Evolutionary conservation across 2,329 filamentous ascomycete genomes (phyloP), one percentile per base, ranked within the genome.

Genomic region (Apiospora marii): DNA sequence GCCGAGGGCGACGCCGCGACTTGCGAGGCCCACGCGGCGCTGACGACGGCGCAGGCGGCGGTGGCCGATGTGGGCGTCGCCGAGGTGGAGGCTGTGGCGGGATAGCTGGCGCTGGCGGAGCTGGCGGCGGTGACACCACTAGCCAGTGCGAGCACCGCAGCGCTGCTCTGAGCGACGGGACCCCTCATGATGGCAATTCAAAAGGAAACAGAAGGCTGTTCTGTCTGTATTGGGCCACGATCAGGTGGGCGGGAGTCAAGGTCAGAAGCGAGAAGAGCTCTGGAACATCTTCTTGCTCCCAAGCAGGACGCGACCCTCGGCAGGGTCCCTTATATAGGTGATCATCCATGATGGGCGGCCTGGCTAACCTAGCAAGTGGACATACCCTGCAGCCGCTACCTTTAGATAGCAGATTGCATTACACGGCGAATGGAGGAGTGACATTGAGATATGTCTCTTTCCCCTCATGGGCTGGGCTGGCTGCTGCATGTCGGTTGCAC

Each of bases 11-110:
- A 78, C 7, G 78, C 76, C 22, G 71, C 70, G 49, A 76, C 76
- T 73, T 80, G 78, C 30, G 77, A 73, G 4, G 78, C 77, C 79
- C 79, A 81, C 6, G 78, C 74, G 1, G 78, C 73, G 70, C 79
- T 81, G 44, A 80, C 79, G 67, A 77, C 69, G 1, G 78, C 79
- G 70, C 79, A 81, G 27, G 79, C 75, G 3, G 75, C 71, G 8
- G 27, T 30, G 27, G 53, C 19, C 43, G 51, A 30, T 24, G 37
- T 37, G 30, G 69, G 10, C n/a, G 68, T 37, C 7, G 74, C 70
- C 70, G 70, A 73, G 46, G 74, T 68, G 30, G 71, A 49, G 72
- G 27, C 27, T 4, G 27, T 30, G 27, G 27, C 27, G 27, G 73
- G 64, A 67, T 71, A 49, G 67, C 10, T 68, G 27, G 37, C 64